A percentile compares a stretch with the other conserved stretches of the same genome.
Evolutionary conservation across 768 basidiomycete species (phyloP).

Genomic region (Pilatotrama ljubarskyi): DNA sequence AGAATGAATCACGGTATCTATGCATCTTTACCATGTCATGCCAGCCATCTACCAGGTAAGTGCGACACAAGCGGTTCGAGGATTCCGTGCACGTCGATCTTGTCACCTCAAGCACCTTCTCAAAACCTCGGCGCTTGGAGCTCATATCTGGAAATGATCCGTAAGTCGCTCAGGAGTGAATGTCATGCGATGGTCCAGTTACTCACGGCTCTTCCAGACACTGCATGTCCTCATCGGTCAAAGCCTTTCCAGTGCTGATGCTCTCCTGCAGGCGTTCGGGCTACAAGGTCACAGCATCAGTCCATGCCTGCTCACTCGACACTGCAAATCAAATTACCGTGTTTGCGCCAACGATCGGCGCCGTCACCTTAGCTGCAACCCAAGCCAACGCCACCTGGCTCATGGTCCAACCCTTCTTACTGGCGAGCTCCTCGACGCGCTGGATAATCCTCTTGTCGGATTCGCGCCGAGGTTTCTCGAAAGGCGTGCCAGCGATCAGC

Average conservation of each 20-base stretch:
- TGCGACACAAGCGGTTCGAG: too few relatives aligned
- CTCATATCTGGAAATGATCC: neutral
- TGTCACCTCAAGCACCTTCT: neutral
- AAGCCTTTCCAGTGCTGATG: conserved; percentile 39
- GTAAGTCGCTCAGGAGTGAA: neutral
- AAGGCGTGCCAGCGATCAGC: conserved; percentile 22
- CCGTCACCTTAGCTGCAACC: conserved; percentile 40
- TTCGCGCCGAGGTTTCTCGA: conserved; percentile 29
- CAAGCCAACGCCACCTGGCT: conserved; percentile 48
- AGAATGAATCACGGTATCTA: too few relatives aligned
- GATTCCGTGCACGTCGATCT: too few relatives aligned
- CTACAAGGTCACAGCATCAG: neutral
- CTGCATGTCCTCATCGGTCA: conserved; percentile 57
- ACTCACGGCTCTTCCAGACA: conserved; percentile 52
- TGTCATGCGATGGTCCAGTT: neutral
- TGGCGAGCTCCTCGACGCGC: conserved; percentile 43
- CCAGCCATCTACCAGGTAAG: too few relatives aligned
- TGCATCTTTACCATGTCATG: too few relatives aligned
- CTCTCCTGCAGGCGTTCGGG: conserved; percentile 30
- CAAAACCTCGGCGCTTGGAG: neutral
- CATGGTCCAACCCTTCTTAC: conserved; percentile 43
- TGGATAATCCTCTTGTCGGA: conserved; percentile 38
- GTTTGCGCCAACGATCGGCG: conserved; percentile 46
- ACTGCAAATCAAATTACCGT: conserved; percentile 20
- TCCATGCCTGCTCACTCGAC: neutral